A percentile compares a stretch with the other conserved stretches of the same genome.
Evolutionary conservation across 176 grass and related monocot genomes (phyloP).

Genomic region (Hordeum vulgare): DNA sequence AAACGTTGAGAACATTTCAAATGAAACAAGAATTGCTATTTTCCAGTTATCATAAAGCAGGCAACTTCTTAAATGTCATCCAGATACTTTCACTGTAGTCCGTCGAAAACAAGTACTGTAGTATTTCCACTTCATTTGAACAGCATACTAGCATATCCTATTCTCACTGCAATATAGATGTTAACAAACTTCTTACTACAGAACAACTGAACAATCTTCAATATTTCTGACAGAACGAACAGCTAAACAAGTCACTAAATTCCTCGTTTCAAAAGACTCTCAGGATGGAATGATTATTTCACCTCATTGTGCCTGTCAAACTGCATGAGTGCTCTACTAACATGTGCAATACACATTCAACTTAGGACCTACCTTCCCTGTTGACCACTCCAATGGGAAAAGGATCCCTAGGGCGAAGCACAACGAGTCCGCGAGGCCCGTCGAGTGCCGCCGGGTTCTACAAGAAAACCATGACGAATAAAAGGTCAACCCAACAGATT

Average conservation of each 20-base stretch:
- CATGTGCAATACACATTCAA: not conserved
- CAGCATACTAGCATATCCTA: not conserved
- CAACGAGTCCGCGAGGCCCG: slow-evolving; percentile 66
- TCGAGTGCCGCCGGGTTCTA: slow-evolving; percentile 60
- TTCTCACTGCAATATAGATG: not conserved
- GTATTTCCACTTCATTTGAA: not conserved
- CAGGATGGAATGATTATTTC: not conserved
- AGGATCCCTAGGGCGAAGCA: slow-evolving; percentile 40
- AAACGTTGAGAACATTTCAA: not conserved
- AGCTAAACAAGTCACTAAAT: not conserved
- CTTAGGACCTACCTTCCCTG: slow-evolving; percentile 59
- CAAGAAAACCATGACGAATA: not conserved
- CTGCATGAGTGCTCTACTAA: not conserved
- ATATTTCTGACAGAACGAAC: not conserved
- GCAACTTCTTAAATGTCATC: not conserved
- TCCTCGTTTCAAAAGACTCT: not conserved
- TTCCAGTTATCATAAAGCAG: not conserved
- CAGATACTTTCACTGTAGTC: not conserved
- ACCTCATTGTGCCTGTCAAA: not conserved
- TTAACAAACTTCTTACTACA: not conserved
- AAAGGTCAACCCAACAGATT: not conserved
- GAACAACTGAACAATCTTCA: not conserved
- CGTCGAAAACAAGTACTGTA: not conserved
- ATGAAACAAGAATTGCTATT: not conserved
- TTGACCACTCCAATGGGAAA: slow-evolving; percentile 65